A percentile compares a stretch with the other conserved stretches of the same genome.
These are phyloP conservation scores for Lactarius vividus DNA, from an alignment of 768 basidiomycete genomes.

Conservation along the genomic window DNA sequence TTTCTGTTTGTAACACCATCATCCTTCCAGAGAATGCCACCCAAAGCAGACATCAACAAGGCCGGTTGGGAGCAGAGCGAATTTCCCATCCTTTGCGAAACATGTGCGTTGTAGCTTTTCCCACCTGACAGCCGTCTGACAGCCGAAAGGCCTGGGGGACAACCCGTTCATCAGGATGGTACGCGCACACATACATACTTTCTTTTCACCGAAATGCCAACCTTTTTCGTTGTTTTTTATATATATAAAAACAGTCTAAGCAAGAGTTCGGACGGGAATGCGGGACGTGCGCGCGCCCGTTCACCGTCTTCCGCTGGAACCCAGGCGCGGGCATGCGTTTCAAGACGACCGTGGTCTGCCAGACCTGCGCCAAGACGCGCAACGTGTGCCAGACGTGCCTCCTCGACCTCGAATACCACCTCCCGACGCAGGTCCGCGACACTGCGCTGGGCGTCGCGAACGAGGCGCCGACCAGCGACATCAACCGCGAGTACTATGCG, in stretches of 20 bases:
- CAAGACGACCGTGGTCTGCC: constrained; percentile 97
- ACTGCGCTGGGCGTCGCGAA: constrained; percentile 84
- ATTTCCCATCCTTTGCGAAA: constrained; percentile 92
- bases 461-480: constrained; percentile 93
- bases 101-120: constrained; percentile 52
- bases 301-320: constrained; percentile 98
- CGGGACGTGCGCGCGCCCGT: constrained; percentile 95
- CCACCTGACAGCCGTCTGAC: not conserved
- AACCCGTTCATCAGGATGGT: constrained; percentile 97
- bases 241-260: constrained; percentile 62
- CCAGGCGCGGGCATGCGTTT: constrained; percentile 90
- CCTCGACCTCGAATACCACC: constrained; percentile 91
- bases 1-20: not conserved
- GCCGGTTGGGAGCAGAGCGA: constrained; percentile 93
- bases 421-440: constrained; percentile 96
- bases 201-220: constrained; percentile 4
- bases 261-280: constrained; percentile 96
- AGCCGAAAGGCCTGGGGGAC: constrained; percentile 60
- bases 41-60: constrained; percentile 92
- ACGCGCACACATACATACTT: constrained; percentile 29
- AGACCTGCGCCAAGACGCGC: constrained; percentile 94
- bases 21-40: constrained; percentile 45
- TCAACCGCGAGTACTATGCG: constrained; percentile 94
- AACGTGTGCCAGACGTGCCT: constrained; percentile 98
- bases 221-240: not conserved